Base-by-base conservation (phyloP, 2,329 filamentous ascomycete species). In the Diplocarpon mali region DNA sequence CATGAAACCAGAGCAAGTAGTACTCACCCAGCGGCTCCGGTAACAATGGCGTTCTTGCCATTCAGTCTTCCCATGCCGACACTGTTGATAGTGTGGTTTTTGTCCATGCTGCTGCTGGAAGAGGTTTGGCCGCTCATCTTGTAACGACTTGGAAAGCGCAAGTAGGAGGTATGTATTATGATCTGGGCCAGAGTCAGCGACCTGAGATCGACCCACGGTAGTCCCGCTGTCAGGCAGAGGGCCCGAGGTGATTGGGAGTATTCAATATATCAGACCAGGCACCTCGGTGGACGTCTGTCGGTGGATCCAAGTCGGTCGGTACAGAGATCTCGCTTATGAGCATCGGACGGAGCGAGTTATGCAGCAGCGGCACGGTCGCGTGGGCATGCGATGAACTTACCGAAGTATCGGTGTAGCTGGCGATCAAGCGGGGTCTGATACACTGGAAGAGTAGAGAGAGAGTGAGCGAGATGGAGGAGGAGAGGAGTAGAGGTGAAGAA, bases 11-110 rank as follows among this genome's bases (percentile, higher is more conserved):
- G 2, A 16, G 17, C n/a, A 47, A 30, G 38, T 30, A 48, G 27
- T 7, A 65, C 72, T 62, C 69, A 83, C 79, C 80, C 78, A 58
- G 77, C 80, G 52, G 78, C 80, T 56, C 80, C 80, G 31, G 80
- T 85, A 59, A 85, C 70, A 57, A 85, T 60, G 6, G 63, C 60
- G 48, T 66, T 65, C 50, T 63, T 64, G 32, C 60, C 60, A 50
- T 55, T 50, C 28, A 62, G 46, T 51, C 60, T 57, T 45, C 60
- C 61, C 55, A 62, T 60, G n/a, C 51, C 53, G 40, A 62, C 45
- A 45, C 59, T 59, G 51, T 63, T 63, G 52, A 61, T 62, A 39
- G 60, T 62, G 16, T 51, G 51, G 38, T 53, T 40, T 30, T 44
- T 48, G 40, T 45, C 47, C 30, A 28, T 43, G 43, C 48, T 53